Conservation (phyloP, 257 asterid species). For the Buddleja alternifolia region DNA sequence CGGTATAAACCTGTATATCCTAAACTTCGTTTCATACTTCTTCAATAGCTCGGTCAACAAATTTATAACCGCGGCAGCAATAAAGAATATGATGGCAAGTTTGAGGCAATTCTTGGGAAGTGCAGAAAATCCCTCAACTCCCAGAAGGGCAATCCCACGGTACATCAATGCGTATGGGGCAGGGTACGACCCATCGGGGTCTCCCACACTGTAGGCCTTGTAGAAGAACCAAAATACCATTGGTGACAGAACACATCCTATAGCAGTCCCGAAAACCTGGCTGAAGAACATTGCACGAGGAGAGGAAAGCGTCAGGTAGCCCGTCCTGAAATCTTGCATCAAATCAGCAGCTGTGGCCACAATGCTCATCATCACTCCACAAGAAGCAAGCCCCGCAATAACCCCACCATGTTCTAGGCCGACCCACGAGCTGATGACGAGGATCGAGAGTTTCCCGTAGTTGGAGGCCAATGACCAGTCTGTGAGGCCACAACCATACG, state of each 20-base stretch:
- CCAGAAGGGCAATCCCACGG: constrained; percentile 62
- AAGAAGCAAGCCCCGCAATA: constrained; percentile 67
- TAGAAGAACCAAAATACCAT: constrained; percentile 66
- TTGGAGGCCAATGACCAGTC: constrained; percentile 80
- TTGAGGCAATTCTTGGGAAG: constrained; percentile 65
- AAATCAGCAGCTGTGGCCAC: constrained; percentile 68
- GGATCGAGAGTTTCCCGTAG: constrained; percentile 68
- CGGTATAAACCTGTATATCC: constrained; percentile 57
- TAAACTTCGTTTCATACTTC: constrained; percentile 44
- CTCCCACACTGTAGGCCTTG: constrained; percentile 55
- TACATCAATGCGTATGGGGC: constrained; percentile 58
- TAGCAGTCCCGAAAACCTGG: constrained; percentile 61
- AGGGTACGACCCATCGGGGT: constrained; percentile 49
- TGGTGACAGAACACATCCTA: constrained; percentile 58
- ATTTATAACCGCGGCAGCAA: constrained; percentile 39
- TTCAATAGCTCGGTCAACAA: constrained; percentile 24
- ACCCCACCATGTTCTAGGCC: constrained; percentile 61
- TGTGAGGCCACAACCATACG: constrained; percentile 74
- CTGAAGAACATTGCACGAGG: constrained; percentile 68
- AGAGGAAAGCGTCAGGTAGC: constrained; percentile 63
- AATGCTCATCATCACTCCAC: constrained; percentile 77
- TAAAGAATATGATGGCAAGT: constrained; percentile 43
- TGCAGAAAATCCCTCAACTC: constrained; percentile 61
- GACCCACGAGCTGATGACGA: constrained; percentile 66
- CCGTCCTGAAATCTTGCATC: constrained; percentile 76